These are phyloP conservation scores for Coniochaeta hoffmannii DNA, from an alignment of 2,329 filamentous ascomycete genomes.

Conservation along the genomic window DNA sequence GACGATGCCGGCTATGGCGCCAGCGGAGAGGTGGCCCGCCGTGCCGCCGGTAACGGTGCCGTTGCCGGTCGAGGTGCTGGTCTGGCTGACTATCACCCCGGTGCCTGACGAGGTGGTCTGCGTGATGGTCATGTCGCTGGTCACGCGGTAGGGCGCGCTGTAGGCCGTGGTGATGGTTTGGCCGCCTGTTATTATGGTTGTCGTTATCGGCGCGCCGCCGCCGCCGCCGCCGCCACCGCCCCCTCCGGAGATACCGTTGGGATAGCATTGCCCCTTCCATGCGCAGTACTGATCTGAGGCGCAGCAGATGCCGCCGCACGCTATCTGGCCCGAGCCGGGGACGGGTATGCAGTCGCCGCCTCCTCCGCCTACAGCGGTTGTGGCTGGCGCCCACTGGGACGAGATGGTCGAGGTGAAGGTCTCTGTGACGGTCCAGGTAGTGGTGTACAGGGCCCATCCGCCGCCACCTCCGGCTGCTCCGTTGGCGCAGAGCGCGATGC, in stretches of 20 bases:
- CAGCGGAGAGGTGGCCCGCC: slow-evolving; percentile 49
- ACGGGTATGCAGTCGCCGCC: slow-evolving; percentile 42
- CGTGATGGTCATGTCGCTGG: slow-evolving; percentile 40
- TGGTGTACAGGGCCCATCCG: slow-evolving; percentile 34
- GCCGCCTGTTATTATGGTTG: slow-evolving; percentile 32
- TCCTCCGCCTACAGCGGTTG: slow-evolving; percentile 17
- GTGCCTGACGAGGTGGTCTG: slow-evolving; percentile 47
- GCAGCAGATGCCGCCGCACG: slow-evolving; percentile 66
- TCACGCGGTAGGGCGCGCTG: slow-evolving; percentile 42
- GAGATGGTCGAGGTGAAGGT: slow-evolving; percentile 54
- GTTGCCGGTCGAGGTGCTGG: slow-evolving; percentile 32
- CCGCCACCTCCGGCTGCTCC: slow-evolving; percentile 18
- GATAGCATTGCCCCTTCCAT: slow-evolving; percentile 47
- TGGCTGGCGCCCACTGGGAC: slow-evolving; percentile 38
- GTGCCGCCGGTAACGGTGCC: slow-evolving; percentile 31
- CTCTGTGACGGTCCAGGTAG: slow-evolving; percentile 53
- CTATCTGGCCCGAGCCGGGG: slow-evolving; percentile 42
- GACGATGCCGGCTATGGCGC: slow-evolving; percentile 75
- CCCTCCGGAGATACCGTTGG: slow-evolving; percentile 30
- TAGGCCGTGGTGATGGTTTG: slow-evolving; percentile 46
- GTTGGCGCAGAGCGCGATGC: slow-evolving; percentile 27
- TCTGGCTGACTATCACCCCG: slow-evolving; percentile 36
- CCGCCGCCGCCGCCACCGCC: slow-evolving; percentile 19
- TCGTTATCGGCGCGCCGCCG: slow-evolving; percentile 13
- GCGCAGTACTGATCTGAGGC: slow-evolving; percentile 62